Percentiles rank a stretch among this genome's conserved stretches.
Evolutionary conservation across 1,284 basidiomycete genomes (phyloP).

Genomic region (Xerocomus alliaceus): DNA sequence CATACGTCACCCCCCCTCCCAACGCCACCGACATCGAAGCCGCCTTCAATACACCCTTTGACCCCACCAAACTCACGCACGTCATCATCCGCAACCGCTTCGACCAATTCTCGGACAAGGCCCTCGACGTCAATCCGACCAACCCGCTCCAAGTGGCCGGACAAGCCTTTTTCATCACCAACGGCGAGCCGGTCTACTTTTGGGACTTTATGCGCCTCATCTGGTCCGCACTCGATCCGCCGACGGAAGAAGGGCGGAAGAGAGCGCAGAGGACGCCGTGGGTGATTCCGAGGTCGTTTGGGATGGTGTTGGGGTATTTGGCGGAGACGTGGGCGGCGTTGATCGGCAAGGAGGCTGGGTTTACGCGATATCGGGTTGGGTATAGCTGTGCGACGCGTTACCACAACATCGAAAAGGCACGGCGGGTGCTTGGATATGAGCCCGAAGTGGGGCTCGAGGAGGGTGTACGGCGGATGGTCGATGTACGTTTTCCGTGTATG

Average conservation of each 20-base stretch:
- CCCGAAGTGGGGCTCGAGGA: conserved; percentile 91
- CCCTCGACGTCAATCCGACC: conserved; percentile 56
- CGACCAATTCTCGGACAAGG: conserved; percentile 68
- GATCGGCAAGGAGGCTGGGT: conserved; percentile 82
- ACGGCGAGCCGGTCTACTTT: conserved; percentile 95
- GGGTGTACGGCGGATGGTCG: conserved; percentile 81
- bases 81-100: conserved; percentile 80
- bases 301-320: conserved; percentile 71
- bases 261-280: conserved; percentile 50
- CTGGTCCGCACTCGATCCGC: conserved; percentile 82
- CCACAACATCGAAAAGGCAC: conserved; percentile 96
- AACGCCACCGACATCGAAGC: conserved; percentile 56
- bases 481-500: conserved; percentile 48
- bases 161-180: conserved; percentile 96
- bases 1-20: conserved; percentile 66
- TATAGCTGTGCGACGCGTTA: conserved; percentile 80
- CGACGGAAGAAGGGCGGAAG: conserved; percentile 46
- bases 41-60: conserved; percentile 63
- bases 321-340: conserved; percentile 82
- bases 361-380: conserved; percentile 88
- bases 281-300: conserved; percentile 70
- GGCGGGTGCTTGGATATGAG: conserved; percentile 91
- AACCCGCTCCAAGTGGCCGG: conserved; percentile 83
- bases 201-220: conserved; percentile 92
- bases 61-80: conserved; percentile 51